phyloP scores from a whole-genome alignment of 192 early-diverging fungal genomes.

The Coemansia guatemalensis region DNA sequence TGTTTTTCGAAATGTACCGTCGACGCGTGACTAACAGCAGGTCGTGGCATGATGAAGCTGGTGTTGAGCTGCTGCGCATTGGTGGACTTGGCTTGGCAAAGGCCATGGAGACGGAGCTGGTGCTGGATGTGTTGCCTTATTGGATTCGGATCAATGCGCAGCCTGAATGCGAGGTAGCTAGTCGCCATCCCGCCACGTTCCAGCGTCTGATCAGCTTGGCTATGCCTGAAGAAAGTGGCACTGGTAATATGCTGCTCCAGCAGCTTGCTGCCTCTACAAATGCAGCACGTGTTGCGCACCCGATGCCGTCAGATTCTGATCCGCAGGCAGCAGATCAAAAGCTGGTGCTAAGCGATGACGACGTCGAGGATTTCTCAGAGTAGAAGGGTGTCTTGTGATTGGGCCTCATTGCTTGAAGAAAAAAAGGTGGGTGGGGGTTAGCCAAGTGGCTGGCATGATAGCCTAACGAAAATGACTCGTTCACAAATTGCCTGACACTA shows the following conservation, averaged over 20 bases:
- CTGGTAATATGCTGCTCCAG: neutral
- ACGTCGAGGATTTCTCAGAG: conserved; percentile 49
- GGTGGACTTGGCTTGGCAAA: conserved; percentile 11
- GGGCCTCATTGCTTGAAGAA: neutral
- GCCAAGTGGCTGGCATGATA: too few relatives aligned
- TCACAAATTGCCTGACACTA: neutral
- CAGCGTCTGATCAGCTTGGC: conserved; percentile 8
- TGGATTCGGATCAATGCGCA: conserved; percentile 21
- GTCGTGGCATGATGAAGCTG: conserved; percentile 12
- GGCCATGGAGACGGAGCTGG: neutral
- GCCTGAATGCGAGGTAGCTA: neutral
- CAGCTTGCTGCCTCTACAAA: conserved; percentile 1
- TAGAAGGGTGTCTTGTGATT: neutral
- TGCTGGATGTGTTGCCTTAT: conserved; percentile 24
- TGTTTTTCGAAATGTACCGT: conserved; percentile 37
- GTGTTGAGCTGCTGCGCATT: conserved; percentile 12
- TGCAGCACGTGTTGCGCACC: neutral
- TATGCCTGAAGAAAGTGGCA: neutral
- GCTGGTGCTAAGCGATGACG: conserved; percentile 46
- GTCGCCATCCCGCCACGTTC: neutral
- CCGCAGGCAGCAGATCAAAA: conserved; percentile 9
- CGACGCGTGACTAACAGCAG: conserved; percentile 3
- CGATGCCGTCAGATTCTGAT: neutral
- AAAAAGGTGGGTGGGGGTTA: too few relatives aligned
- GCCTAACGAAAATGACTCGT: neutral